A percentile compares a stretch with the other conserved stretches of the same genome.
phyloP scores from a whole-genome alignment of 2,329 filamentous ascomycete genomes.

The Balansia obtecta region DNA sequence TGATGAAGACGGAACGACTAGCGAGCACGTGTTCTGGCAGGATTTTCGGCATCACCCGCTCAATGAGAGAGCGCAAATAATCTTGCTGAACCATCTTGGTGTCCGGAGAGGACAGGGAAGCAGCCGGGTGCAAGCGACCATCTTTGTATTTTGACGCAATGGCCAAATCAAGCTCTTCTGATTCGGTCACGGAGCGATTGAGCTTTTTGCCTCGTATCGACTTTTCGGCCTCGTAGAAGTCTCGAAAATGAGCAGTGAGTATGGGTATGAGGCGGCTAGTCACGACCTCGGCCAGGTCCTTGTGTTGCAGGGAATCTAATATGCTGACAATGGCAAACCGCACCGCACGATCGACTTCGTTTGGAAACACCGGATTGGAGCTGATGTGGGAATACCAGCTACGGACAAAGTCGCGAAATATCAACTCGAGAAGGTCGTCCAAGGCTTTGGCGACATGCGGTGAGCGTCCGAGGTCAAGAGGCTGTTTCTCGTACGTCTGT shows the following conservation, averaged over 20 bases:
- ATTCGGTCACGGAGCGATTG: slow-evolving; percentile 84
- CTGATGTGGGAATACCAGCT: slow-evolving; percentile 88
- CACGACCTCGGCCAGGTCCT: slow-evolving; percentile 74
- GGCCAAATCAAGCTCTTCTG: slow-evolving; percentile 86
- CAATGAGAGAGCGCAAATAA: slow-evolving; percentile 66
- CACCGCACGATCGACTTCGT: slow-evolving; percentile 75
- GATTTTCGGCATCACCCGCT: slow-evolving; percentile 59
- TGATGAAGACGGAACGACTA: slow-evolving; percentile 66
- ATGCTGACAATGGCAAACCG: slow-evolving; percentile 60
- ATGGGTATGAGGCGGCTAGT: slow-evolving; percentile 79
- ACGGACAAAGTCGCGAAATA: slow-evolving; percentile 72
- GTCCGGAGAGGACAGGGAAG: slow-evolving; percentile 70
- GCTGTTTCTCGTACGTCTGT: slow-evolving; percentile 52
- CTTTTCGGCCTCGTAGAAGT: slow-evolving; percentile 84
- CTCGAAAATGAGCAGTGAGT: slow-evolving; percentile 74
- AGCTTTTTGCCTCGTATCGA: slow-evolving; percentile 77
- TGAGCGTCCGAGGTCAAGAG: slow-evolving; percentile 59
- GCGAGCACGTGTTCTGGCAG: slow-evolving; percentile 62
- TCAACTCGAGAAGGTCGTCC: slow-evolving; percentile 63
- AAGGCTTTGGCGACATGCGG: slow-evolving; percentile 67
- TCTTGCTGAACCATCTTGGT: slow-evolving; percentile 78
- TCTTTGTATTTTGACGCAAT: slow-evolving; percentile 91
- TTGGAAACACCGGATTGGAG: slow-evolving; percentile 62
- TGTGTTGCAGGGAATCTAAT: slow-evolving; percentile 55
- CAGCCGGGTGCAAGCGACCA: slow-evolving; percentile 78